A percentile compares a stretch with the other conserved stretches of the same genome.
phyloP scores from a whole-genome alignment of 768 basidiomycete genomes.

The Boletus barrowsii region DNA sequence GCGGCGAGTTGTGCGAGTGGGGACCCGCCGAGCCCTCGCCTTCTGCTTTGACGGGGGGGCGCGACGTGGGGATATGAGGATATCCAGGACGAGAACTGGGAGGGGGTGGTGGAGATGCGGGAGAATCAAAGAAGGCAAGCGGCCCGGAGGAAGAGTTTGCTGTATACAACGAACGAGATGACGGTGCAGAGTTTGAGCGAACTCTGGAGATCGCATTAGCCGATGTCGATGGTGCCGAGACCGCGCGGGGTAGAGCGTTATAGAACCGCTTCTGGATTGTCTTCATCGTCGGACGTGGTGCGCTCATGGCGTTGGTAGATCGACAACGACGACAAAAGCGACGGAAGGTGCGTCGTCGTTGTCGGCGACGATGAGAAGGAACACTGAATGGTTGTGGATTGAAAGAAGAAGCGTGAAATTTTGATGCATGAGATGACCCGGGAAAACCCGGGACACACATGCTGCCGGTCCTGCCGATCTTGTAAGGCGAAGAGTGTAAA shows the following conservation, averaged over 20 bases:
- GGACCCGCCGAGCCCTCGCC: slow-evolving; percentile 38
- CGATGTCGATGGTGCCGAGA: slow-evolving; percentile 27
- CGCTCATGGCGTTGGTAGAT: slow-evolving; percentile 25
- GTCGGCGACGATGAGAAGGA: slow-evolving; percentile 4
- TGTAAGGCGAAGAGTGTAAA: too few relatives aligned
- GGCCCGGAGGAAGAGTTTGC: slow-evolving; percentile 29
- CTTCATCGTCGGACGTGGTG: slow-evolving; percentile 43
- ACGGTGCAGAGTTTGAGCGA: slow-evolving; percentile 42
- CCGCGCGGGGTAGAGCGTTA: slow-evolving; percentile 39
- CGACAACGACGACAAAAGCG: neutral
- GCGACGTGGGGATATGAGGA: slow-evolving; percentile 38
- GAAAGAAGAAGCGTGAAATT: too few relatives aligned
- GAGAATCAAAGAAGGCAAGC: slow-evolving; percentile 40
- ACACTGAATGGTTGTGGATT: too few relatives aligned
- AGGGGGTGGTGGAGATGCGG: slow-evolving; percentile 37
- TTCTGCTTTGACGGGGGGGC: slow-evolving; percentile 45
- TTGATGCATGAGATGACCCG: neutral
- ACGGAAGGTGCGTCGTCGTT: slow-evolving; percentile 9
- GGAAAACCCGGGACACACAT: slow-evolving; percentile 17
- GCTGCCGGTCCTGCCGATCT: neutral
- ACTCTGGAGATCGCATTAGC: slow-evolving; percentile 35
- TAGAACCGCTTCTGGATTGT: slow-evolving; percentile 52
- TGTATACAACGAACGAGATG: slow-evolving; percentile 44
- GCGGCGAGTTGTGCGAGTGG: slow-evolving; percentile 33
- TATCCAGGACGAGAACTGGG: slow-evolving; percentile 41